Conservation (phyloP, 2,329 filamentous ascomycete genomes). For the Lasiodiplodia sp. region DNA sequence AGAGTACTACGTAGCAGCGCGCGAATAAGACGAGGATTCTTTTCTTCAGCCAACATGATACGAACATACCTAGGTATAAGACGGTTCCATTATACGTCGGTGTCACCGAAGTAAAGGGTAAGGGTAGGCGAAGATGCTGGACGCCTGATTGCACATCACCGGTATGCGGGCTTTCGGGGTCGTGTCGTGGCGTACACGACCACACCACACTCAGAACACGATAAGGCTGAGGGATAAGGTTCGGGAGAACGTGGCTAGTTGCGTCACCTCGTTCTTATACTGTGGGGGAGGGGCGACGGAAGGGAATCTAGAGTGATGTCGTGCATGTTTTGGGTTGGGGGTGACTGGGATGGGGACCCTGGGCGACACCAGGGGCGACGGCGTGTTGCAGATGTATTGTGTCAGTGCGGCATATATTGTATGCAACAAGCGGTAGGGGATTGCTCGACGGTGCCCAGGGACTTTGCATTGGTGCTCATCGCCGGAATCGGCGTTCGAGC, state of each 20-base stretch:
- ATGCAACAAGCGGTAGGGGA: not conserved
- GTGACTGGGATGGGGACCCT: not conserved
- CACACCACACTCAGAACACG: not conserved
- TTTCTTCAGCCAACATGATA: not conserved
- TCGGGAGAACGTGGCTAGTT: not conserved
- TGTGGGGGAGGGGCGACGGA: not conserved
- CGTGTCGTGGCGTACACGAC: not conserved
- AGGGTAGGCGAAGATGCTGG: not conserved
- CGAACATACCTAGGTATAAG: not conserved
- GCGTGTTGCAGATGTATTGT: not conserved
- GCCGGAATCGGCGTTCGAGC: no score
- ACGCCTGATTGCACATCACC: not conserved
- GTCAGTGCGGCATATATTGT: not conserved
- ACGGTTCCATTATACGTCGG: not conserved
- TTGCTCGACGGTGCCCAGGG: not conserved
- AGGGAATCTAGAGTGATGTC: not conserved
- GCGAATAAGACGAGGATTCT: not conserved
- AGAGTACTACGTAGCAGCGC: not conserved
- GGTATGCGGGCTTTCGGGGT: not conserved
- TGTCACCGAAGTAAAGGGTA: not conserved
- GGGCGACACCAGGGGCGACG: not conserved
- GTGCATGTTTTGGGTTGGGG: not conserved
- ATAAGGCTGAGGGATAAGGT: not conserved
- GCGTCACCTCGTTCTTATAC: not conserved
- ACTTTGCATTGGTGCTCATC: no score